Conservation (phyloP, 2,329 filamentous ascomycete genomes). For the Aspergillus quadricinctus region DNA sequence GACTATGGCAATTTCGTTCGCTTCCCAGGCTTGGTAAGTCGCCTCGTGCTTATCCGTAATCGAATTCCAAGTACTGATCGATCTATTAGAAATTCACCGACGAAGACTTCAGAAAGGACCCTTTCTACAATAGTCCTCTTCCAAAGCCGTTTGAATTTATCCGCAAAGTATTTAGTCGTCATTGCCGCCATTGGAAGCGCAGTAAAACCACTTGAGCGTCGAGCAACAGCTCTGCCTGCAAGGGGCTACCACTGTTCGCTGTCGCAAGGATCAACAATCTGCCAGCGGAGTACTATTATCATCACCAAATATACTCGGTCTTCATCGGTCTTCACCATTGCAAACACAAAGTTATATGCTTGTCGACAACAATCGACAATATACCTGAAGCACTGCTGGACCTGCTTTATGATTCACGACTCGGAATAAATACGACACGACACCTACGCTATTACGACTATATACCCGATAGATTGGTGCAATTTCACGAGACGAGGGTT, state of each 20-base stretch:
- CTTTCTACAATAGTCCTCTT: constrained; percentile 31
- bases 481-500: not conserved
- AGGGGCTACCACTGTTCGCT: not conserved
- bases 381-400: not conserved
- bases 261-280: not conserved
- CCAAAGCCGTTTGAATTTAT: constrained; percentile 27
- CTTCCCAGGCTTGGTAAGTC: constrained; percentile 67
- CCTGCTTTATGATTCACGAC: not conserved
- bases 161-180: constrained; percentile 23
- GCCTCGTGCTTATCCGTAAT: not conserved
- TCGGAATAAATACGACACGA: not conserved
- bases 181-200: constrained; percentile 20
- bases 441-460: not conserved
- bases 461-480: not conserved
- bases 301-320: not conserved
- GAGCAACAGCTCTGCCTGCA: not conserved
- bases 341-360: not conserved
- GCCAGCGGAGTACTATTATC: not conserved
- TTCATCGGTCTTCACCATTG: not conserved
- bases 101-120: constrained; percentile 38
- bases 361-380: not conserved
- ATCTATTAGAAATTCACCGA: constrained; percentile 35
- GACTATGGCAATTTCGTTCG: constrained; percentile 63
- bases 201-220: constrained; percentile 11
- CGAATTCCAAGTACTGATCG: constrained; percentile 8